Conservation (phyloP, 2,329 filamentous ascomycete genomes). For the Hypoxylon sp. region DNA sequence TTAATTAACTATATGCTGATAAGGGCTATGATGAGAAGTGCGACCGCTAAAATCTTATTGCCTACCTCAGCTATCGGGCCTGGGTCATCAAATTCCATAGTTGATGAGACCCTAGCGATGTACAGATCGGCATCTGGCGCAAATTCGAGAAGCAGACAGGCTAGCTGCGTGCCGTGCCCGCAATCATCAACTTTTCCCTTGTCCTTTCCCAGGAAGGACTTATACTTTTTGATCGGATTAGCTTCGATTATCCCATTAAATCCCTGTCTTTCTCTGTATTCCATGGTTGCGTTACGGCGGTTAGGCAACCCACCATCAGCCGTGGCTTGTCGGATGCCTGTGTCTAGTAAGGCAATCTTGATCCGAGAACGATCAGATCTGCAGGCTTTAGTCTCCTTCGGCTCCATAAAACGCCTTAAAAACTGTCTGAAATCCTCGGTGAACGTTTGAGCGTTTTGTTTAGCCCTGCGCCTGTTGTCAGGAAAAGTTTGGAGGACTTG, state of each 20-base stretch:
- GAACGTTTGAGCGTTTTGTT: too few species aligned
- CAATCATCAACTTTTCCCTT: neutral
- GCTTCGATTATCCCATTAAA: neutral
- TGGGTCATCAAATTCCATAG: neutral
- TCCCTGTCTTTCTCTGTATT: neutral
- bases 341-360: too few species aligned
- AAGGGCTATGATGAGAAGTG: neutral
- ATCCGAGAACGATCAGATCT: too few species aligned
- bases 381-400: too few species aligned
- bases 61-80: neutral
- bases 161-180: neutral
- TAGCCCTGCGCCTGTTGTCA: too few species aligned
- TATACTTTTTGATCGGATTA: neutral
- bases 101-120: neutral
- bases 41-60: neutral
- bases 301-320: neutral
- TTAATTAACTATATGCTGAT: neutral
- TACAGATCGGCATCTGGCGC: neutral
- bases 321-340: too few species aligned
- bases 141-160: neutral
- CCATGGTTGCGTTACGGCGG: neutral
- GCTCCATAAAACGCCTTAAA: too few species aligned
- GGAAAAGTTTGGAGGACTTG: too few species aligned
- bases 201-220: neutral
- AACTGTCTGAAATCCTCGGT: too few species aligned